phyloP scores from a whole-genome alignment of 2,329 filamentous ascomycete genomes.

The Fusarium begoniae region DNA sequence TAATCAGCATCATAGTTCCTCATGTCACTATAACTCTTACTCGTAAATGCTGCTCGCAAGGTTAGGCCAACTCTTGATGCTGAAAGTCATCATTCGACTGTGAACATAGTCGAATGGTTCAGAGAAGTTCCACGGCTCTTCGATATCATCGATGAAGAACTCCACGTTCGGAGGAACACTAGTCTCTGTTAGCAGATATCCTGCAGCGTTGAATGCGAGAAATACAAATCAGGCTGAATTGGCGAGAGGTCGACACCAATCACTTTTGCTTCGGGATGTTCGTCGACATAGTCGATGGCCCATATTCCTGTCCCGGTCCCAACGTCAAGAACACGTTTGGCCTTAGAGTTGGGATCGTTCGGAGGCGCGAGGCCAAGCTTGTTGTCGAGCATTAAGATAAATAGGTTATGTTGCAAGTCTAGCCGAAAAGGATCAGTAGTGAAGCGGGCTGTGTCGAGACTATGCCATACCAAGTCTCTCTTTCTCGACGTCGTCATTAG shows the following conservation, averaged over 20 bases:
- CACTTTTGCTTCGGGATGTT: slow-evolving; percentile 14
- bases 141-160: slow-evolving; percentile 34
- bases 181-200: not conserved
- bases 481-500: slow-evolving; percentile 14
- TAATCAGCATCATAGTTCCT: not conserved
- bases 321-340: slow-evolving; percentile 7
- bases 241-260: slow-evolving; percentile 30
- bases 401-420: slow-evolving; percentile 13
- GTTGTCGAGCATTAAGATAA: not conserved
- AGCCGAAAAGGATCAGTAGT: rapidly evolving
- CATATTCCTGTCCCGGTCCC: slow-evolving; percentile 17
- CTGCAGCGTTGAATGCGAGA: not conserved
- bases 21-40: not conserved
- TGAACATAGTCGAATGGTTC: slow-evolving; percentile 36
- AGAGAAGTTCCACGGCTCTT: slow-evolving; percentile 27
- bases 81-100: slow-evolving; percentile 34
- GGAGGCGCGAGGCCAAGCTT: slow-evolving; percentile 11
- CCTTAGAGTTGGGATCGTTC: not conserved
- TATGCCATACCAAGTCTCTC: not conserved
- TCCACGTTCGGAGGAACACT: slow-evolving; percentile 33
- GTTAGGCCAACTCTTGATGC: slow-evolving; percentile 26
- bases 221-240: slow-evolving; percentile 30
- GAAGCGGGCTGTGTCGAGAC: rapidly evolving
- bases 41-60: slow-evolving; percentile 11
- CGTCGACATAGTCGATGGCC: slow-evolving; percentile 23